A percentile compares a stretch with the other conserved stretches of the same genome.
Evolutionary conservation across 129 eudicot species (phyloP).

Genomic region (Ambrosia trifida): DNA sequence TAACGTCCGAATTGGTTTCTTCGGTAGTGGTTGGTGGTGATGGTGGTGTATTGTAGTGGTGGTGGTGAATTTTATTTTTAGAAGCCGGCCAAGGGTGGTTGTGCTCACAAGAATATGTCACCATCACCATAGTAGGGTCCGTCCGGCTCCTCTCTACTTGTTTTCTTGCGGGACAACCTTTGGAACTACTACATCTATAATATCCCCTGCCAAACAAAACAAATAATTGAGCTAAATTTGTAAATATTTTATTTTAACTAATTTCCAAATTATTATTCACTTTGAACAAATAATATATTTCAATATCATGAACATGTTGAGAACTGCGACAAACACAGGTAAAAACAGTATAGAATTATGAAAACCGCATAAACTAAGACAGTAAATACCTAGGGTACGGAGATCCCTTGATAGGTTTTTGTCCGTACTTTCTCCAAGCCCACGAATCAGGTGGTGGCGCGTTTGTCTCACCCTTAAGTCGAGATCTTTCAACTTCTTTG

Average conservation of each 20-base stretch:
- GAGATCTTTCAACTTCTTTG: slow-evolving; percentile 72
- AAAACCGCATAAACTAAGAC: not conserved
- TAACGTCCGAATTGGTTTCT: not conserved
- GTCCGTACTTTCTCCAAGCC: slow-evolving; percentile 99
- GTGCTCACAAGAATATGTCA: slow-evolving; percentile 88
- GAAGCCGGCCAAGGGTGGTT: slow-evolving; percentile 84
- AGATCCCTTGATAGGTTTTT: slow-evolving; percentile 97
- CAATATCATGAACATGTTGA: too few species aligned
- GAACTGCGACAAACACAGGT: too few species aligned
- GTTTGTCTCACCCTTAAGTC: slow-evolving; percentile 62
- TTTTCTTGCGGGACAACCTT: slow-evolving; percentile 95
- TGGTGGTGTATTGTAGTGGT: slow-evolving; percentile 17
- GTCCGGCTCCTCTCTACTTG: slow-evolving; percentile 89
- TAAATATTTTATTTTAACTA: slow-evolving; percentile 11
- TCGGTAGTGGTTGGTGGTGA: slow-evolving; percentile 19
- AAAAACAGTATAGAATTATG: too few species aligned
- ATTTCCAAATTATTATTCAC: slow-evolving; percentile 4
- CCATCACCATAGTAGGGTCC: slow-evolving; percentile 78
- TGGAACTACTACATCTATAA: slow-evolving; percentile 94
- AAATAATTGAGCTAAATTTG: slow-evolving; percentile 15
- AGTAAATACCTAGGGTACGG: slow-evolving; percentile 80
- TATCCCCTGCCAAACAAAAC: slow-evolving; percentile 57
- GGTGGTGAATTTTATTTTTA: slow-evolving; percentile 35
- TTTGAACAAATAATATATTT: not conserved
- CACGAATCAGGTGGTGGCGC: slow-evolving; percentile 94